Conservation (phyloP, 2,329 filamentous ascomycete genomes). For the Myriosclerotinia scirpicola region DNA sequence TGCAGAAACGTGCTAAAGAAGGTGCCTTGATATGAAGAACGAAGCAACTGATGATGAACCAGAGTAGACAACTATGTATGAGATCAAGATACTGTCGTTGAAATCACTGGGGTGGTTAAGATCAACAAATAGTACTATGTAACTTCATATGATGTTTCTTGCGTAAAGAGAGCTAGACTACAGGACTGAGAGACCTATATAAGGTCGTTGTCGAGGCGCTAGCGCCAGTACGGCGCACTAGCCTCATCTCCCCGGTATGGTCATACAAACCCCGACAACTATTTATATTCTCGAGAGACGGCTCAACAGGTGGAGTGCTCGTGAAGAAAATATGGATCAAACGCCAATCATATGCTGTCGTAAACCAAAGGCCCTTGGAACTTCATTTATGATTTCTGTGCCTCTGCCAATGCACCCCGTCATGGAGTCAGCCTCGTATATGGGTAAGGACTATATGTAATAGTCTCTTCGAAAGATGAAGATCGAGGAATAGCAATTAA, state of each 20-base stretch:
- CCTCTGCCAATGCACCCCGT: slow-evolving; percentile 6
- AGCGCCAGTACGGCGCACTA: too few species aligned
- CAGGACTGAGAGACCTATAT: too few species aligned
- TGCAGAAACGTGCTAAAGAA: neutral
- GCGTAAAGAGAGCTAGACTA: too few species aligned
- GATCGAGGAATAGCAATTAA: neutral
- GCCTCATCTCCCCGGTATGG: too few species aligned
- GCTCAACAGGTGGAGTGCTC: neutral
- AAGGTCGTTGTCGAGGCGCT: too few species aligned
- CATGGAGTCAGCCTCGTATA: slow-evolving; percentile 18
- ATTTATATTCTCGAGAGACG: slow-evolving; percentile 3
- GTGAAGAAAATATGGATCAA: slow-evolving; percentile 1
- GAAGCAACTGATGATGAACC: neutral
- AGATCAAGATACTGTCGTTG: neutral
- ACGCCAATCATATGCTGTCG: neutral
- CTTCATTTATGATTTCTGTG: neutral
- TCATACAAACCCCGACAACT: too few species aligned
- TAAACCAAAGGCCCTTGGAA: neutral
- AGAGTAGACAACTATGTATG: neutral
- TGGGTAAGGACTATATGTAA: slow-evolving; percentile 4
- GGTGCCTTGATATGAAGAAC: neutral
- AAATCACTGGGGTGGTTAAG: too few species aligned
- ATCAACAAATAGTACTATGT: too few species aligned
- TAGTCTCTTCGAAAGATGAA: neutral
- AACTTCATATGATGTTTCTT: too few species aligned